phyloP scores from a whole-genome alignment of 805 yeast genomes.

The Candida jianshihensis region DNA sequence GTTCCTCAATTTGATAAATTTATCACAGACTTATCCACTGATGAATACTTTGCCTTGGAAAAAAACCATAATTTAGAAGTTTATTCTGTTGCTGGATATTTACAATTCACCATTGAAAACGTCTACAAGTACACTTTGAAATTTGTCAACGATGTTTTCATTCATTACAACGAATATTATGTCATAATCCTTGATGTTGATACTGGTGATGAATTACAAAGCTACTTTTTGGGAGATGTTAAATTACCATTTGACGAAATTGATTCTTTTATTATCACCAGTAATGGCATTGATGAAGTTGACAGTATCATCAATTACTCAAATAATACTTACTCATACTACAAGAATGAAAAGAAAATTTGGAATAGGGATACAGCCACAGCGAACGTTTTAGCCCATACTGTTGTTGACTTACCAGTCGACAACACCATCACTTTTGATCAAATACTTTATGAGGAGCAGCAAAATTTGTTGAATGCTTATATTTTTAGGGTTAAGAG shows the following conservation, averaged over 20 bases:
- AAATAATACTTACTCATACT: slow-evolving; percentile 7
- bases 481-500: slow-evolving; percentile 26
- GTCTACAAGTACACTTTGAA: slow-evolving; percentile 17
- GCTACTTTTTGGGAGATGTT: slow-evolving; percentile 11
- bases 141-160: slow-evolving; percentile 11
- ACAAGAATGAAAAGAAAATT: slow-evolving; percentile 6
- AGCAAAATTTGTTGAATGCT: slow-evolving; percentile 22
- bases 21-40: slow-evolving; percentile 15
- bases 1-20: slow-evolving; percentile 5
- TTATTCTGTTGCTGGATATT: slow-evolving; percentile 4
- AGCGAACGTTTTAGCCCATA: slow-evolving; percentile 29
- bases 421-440: slow-evolving; percentile 19
- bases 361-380: slow-evolving; percentile 43
- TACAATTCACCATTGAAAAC: slow-evolving; percentile 15
- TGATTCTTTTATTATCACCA: slow-evolving; percentile 2
- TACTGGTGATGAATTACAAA: slow-evolving; percentile 18
- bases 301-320: slow-evolving; percentile 8
- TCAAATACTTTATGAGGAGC: slow-evolving; percentile 27
- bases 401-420: slow-evolving; percentile 21
- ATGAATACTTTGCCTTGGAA: slow-evolving; percentile 15
- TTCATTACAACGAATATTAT: slow-evolving; percentile 17
- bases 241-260: slow-evolving; percentile 7
- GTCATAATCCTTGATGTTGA: slow-evolving; percentile 19
- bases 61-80: slow-evolving; percentile 16
- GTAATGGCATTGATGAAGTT: slow-evolving; percentile 12